Base-by-base conservation (phyloP, 306 rosid genomes). In the Begonia loranthoides region DNA sequence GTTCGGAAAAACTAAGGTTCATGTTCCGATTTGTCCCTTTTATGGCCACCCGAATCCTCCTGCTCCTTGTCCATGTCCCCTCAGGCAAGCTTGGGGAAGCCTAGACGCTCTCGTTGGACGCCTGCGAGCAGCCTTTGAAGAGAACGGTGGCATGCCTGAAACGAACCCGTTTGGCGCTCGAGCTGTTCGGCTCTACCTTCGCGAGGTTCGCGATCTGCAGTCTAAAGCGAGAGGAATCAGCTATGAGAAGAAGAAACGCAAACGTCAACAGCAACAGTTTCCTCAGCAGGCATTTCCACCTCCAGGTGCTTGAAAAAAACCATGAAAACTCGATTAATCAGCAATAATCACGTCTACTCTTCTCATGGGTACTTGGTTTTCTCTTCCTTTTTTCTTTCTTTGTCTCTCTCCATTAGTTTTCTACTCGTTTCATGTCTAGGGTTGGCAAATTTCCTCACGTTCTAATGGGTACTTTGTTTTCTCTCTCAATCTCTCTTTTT, bases 161-260 rank as follows among this genome's bases (percentile, higher is more conserved):
- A 83, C 82, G 0, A 92, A 92, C 66, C 99, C 99, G 0, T 92
- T 92, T 59, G 99, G 99, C 8, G 96, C 99, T 21, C 68, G 99
- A 38, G 99, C 99, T 0, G 94, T 92, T 1, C 66, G 99, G 45
- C 99, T 92, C 12, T 92, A 80, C 58, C 96, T 92, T 45, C 94
- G 99, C 1, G 99, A 92, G 73, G 99, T 92, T 57, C 80, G 99
- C 9, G 99, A 86, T 68, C 71, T 92, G 61, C 99, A 92, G 70
- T 92, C 99, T 14, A 92, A 92, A 65, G 99, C 99, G 15, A 79
- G 99, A 67, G 99, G 99, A 9, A 92, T 92, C 41, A 92, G 99
- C 59, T 92, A 92, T 45, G 96, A 92, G 73, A 92, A 92, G 78
- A 92, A 92, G 84, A 92, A 86, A 67, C 49, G 96, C 38, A 92